phyloP scores from a whole-genome alignment of 306 rosid species.

The Erythrophleum fordii region DNA sequence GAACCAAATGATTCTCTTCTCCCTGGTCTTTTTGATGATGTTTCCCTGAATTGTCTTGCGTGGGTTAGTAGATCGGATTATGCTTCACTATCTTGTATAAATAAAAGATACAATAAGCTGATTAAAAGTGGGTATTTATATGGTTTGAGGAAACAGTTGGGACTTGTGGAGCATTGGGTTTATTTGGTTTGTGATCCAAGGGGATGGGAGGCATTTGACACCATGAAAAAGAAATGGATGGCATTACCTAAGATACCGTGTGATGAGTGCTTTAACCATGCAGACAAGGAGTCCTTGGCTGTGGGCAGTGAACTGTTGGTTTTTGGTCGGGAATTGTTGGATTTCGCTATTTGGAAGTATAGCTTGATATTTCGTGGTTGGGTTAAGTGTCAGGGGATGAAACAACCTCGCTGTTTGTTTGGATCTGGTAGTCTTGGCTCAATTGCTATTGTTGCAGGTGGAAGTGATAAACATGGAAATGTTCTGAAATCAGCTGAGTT shows the following conservation, averaged over 20 bases:
- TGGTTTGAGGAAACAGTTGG: constrained; percentile 63
- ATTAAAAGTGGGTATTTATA: constrained; percentile 61
- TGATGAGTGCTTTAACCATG: constrained; percentile 79
- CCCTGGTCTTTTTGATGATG: constrained; percentile 76
- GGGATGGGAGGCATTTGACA: constrained; percentile 75
- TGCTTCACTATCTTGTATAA: constrained; percentile 62
- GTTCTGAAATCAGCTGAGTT: constrained; percentile 69
- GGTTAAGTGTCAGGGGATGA: constrained; percentile 69
- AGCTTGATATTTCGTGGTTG: constrained; percentile 52
- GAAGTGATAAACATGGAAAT: constrained; percentile 65
- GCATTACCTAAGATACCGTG: constrained; percentile 75
- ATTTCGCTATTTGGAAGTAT: constrained; percentile 79
- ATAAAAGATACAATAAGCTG: constrained; percentile 55
- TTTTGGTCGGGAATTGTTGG: constrained; percentile 73
- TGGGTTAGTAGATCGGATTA: constrained; percentile 66
- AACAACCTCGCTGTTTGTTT: constrained; percentile 75
- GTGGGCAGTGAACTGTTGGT: constrained; percentile 73
- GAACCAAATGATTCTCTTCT: constrained; percentile 69
- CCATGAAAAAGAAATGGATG: constrained; percentile 65
- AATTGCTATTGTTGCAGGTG: constrained; percentile 74
- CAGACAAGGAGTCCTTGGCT: constrained; percentile 84
- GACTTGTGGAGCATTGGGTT: constrained; percentile 71
- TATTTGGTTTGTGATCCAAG: constrained; percentile 73
- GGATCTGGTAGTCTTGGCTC: constrained; percentile 77
- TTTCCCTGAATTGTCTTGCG: constrained; percentile 68